phyloP scores from a whole-genome alignment of 2,329 filamentous ascomycete genomes.

The Trichoderma arundinaceum region DNA sequence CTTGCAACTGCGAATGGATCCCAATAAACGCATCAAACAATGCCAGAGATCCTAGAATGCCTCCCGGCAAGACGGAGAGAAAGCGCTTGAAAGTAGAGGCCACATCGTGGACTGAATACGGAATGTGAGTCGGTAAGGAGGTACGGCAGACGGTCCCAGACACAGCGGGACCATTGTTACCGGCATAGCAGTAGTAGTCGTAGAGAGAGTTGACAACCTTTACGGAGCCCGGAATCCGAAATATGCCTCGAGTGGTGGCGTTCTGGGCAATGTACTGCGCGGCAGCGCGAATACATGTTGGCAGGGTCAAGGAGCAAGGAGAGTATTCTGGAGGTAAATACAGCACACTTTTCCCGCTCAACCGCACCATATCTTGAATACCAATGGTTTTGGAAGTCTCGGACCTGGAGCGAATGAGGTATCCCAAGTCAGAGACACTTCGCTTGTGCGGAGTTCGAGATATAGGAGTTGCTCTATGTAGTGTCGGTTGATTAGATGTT shows the following conservation, averaged over 20 bases:
- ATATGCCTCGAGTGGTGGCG: constrained; percentile 62
- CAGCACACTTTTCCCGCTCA: constrained; percentile 67
- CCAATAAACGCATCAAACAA: constrained; percentile 68
- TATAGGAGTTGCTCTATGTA: constrained; percentile 23
- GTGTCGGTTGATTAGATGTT: constrained; percentile 34
- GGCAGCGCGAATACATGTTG: constrained; percentile 69
- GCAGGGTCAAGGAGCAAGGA: constrained; percentile 61
- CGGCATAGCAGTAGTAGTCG: constrained; percentile 64
- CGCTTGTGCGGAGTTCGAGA: constrained; percentile 49
- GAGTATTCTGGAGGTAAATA: constrained; percentile 65
- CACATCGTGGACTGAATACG: constrained; percentile 66
- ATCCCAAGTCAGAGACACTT: constrained; percentile 62
- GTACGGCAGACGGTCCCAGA: constrained; percentile 64
- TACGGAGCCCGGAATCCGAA: constrained; percentile 66
- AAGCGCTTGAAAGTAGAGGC: constrained; percentile 71
- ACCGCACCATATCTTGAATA: constrained; percentile 63
- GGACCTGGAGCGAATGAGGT: constrained; percentile 51
- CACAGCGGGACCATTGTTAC: constrained; percentile 56
- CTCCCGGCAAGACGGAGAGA: constrained; percentile 67
- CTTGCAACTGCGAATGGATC: constrained; percentile 62
- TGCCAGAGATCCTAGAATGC: constrained; percentile 66
- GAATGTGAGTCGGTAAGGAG: constrained; percentile 65
- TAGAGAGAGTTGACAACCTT: constrained; percentile 63
- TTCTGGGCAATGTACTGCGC: constrained; percentile 68
- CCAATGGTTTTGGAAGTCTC: constrained; percentile 57